phyloP scores from a whole-genome alignment of 441 rosid genomes.

The Pelargonium cotyledonis region DNA sequence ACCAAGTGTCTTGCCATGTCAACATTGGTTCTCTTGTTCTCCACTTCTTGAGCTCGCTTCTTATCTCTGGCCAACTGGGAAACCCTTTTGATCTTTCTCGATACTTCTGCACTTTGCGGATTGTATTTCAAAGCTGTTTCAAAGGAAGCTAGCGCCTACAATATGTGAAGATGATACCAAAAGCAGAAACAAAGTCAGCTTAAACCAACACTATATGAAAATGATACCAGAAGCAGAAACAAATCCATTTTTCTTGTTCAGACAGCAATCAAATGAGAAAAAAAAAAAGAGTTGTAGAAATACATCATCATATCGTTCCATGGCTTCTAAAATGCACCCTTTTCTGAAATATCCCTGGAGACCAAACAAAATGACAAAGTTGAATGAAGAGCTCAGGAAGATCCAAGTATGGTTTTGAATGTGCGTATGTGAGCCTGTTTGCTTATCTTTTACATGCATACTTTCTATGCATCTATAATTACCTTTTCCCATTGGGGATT shows the following conservation, averaged over 20 bases:
- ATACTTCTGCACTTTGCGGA: constrained; percentile 80
- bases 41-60: constrained; percentile 76
- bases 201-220: too few species aligned
- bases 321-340: constrained; percentile 90
- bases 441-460: not conserved
- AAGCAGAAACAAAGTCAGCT: constrained; percentile 6
- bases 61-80: constrained; percentile 70
- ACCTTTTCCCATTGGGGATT: constrained; percentile 97
- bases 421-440: not conserved
- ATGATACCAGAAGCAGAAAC: too few species aligned
- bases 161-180: constrained; percentile 15
- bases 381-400: constrained; percentile 11
- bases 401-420: not conserved
- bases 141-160: constrained; percentile 76
- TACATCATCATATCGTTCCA: constrained; percentile 90
- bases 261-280: constrained; percentile 1
- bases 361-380: constrained; percentile 21
- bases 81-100: constrained; percentile 74
- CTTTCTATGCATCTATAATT: not conserved
- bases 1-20: constrained; percentile 74
- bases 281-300: constrained; percentile 11
- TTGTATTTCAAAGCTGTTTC: constrained; percentile 65
- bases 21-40: constrained; percentile 66
- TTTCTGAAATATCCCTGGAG: constrained; percentile 84
- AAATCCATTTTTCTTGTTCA: constrained; percentile 2